Conservation (phyloP, 2,329 filamentous ascomycete genomes). For the Huntiella bhutanensis region DNA sequence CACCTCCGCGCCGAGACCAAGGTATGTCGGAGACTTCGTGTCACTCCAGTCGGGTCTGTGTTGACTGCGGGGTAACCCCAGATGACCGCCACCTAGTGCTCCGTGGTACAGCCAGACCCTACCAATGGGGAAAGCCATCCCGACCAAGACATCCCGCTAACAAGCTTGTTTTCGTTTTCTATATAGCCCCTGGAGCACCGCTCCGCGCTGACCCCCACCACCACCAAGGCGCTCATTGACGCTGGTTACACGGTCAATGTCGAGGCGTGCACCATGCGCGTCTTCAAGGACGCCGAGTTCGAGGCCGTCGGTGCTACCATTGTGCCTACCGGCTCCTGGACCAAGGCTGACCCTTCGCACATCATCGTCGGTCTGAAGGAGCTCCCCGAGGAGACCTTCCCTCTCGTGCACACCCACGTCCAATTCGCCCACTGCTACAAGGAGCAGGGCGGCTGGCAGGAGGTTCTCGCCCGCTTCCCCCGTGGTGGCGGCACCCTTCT, state of each 20-base stretch:
- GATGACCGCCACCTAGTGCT: background rate
- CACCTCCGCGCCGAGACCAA: conserved; percentile 37
- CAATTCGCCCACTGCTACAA: conserved; percentile 63
- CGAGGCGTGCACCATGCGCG: conserved; percentile 44
- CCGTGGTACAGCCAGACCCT: background rate
- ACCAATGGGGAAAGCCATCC: conserved; percentile 14
- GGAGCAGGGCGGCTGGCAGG: conserved; percentile 59
- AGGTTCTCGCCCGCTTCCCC: conserved; percentile 61
- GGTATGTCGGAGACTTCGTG: conserved; percentile 1
- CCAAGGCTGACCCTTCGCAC: conserved; percentile 44
- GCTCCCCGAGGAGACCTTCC: conserved; percentile 51
- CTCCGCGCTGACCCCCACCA: conserved; percentile 25
- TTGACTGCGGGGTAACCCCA: too few relatives aligned
- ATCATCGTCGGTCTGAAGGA: conserved; percentile 65
- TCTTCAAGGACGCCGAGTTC: conserved; percentile 43
- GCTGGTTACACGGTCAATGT: conserved; percentile 50
- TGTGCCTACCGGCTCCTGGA: conserved; percentile 50
- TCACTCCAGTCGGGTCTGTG: too few relatives aligned
- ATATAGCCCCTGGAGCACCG: conserved; percentile 32
- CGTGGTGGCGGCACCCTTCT: conserved; percentile 58
- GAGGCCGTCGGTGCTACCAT: conserved; percentile 42
- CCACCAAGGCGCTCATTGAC: conserved; percentile 32
- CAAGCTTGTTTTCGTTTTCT: background rate
- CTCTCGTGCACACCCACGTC: conserved; percentile 53
- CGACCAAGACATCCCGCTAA: background rate